Base-by-base conservation (phyloP, 331 rosid species). In the Saraca asoca region DNA sequence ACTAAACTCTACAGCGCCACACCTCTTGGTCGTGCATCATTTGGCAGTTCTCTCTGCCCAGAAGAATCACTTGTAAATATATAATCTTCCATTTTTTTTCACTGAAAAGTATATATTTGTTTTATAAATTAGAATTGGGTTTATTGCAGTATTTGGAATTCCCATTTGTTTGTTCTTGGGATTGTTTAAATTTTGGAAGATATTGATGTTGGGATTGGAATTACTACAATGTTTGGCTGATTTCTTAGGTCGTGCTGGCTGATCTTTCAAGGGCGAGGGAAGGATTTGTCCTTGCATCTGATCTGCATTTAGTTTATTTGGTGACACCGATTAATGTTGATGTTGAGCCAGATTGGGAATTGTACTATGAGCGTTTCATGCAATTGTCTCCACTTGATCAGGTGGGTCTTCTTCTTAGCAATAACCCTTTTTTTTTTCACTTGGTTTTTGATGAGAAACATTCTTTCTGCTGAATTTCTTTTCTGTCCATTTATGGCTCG, bases 181-280 rank as follows among this genome's bases (percentile, higher is more conserved):
- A 48, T 66, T 14, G 61, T 70, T 73, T 14, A 52, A 46, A 61
- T 43, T 71, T 51, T 51, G 44, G 34, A 11, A 31, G 42, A 57
- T 12, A 42, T 24, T 52, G 43, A 49, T 66, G 54, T 15, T 41
- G 7, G 48, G 66, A 39, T 60, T 66, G 19, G 31, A 48, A 67
- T 75, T 67, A 68, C 50, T n/a, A 33, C 64, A 12, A 12, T 63
- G 61, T 38, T 54, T 66, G 58, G 63, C 75, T 75, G 44, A 56
- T 31, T 77, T 55, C 74, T 42, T 78, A 93, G 98, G 71, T 89
- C 75, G 98, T 93, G 72, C 80, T 93, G 76, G 95, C 86, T 69
- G 98, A 93, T 76, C 96, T 93, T 82, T 85, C 94, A 70, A 93
- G 96, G 82, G 96, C 98, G 39, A 82, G 98, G 77, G 98, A 93